Percentiles rank a stretch among this genome's conserved stretches.
Conservation (phyloP, 768 basidiomycete species). For the Postia placenta region DNA sequence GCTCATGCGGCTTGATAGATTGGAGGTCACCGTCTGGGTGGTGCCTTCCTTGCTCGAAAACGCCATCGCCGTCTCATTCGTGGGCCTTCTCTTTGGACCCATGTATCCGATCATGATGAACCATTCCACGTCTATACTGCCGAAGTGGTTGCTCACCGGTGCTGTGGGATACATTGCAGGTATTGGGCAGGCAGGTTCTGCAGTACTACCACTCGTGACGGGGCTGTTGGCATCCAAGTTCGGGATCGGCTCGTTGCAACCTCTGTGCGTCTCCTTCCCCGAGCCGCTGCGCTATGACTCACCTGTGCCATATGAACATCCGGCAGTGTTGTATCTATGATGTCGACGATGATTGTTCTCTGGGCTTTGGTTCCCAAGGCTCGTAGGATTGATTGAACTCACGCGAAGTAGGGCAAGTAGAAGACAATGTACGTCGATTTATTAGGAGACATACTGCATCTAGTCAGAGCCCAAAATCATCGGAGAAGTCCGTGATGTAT, state of each 20-base stretch:
- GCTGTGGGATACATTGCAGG: constrained; percentile 36
- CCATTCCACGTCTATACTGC: constrained; percentile 60
- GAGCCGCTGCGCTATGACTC: not conserved
- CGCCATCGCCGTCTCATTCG: constrained; percentile 37
- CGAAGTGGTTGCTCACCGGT: constrained; percentile 60
- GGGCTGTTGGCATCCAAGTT: constrained; percentile 60
- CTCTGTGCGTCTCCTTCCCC: constrained; percentile 39
- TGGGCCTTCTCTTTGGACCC: constrained; percentile 38
- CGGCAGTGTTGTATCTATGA: constrained; percentile 53
- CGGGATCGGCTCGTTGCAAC: constrained; percentile 56
- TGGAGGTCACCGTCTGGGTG: constrained; percentile 39
- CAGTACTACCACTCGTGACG: constrained; percentile 66
- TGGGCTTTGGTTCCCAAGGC: too few relatives aligned
- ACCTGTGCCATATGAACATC: not conserved
- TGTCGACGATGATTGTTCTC: constrained; percentile 48
- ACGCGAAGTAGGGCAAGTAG: too few relatives aligned
- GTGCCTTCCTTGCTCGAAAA: constrained; percentile 44
- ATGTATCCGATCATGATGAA: constrained; percentile 61
- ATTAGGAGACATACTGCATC: too few relatives aligned
- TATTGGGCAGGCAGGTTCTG: constrained; percentile 63
- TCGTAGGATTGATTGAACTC: too few relatives aligned
- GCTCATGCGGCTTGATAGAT: not conserved
- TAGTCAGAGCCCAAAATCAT: too few relatives aligned
- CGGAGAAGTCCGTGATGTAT: too few relatives aligned
- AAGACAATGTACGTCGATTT: too few relatives aligned